Percentiles rank a stretch among this genome's conserved stretches.
phyloP scores from a whole-genome alignment of 805 yeast genomes.

The Tetrapisispora fleetii region DNA sequence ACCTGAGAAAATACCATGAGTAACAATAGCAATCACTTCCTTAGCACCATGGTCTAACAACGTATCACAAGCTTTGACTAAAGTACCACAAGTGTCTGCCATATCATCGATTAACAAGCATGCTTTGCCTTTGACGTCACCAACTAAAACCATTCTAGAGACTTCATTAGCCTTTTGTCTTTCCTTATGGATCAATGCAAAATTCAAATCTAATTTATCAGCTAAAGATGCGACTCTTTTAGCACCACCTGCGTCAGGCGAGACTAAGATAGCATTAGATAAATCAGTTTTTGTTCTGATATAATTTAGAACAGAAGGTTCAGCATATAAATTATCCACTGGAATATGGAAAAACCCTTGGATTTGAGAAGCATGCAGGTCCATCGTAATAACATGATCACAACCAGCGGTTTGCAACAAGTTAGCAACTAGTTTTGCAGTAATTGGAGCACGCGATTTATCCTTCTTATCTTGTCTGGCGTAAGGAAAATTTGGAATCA shows the following conservation, averaged over 20 bases:
- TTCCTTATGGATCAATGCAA: conserved; percentile 79
- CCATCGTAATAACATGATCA: conserved; percentile 81
- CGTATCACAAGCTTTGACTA: conserved; percentile 74
- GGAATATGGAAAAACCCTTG: conserved; percentile 81
- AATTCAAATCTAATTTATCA: conserved; percentile 66
- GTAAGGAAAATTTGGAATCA: conserved; percentile 74
- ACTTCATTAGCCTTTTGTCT: conserved; percentile 78
- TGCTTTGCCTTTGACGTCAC: conserved; percentile 67
- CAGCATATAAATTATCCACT: conserved; percentile 76
- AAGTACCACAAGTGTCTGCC: conserved; percentile 86
- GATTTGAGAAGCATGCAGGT: conserved; percentile 79
- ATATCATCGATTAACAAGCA: conserved; percentile 79
- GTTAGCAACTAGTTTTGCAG: conserved; percentile 78
- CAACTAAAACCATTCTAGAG: conserved; percentile 74
- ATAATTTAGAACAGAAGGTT: conserved; percentile 69
- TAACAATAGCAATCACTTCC: conserved; percentile 70
- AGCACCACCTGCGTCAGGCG: conserved; percentile 90
- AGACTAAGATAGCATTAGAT: conserved; percentile 60
- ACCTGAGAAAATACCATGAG: conserved; percentile 73
- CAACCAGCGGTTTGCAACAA: conserved; percentile 78
- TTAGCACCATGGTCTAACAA: conserved; percentile 58
- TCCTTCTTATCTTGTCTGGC: conserved; percentile 88
- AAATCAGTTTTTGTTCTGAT: conserved; percentile 52
- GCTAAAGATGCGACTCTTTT: conserved; percentile 82
- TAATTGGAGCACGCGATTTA: conserved; percentile 75